Base-by-base conservation (phyloP, 495 filamentous ascomycete genomes). In the Penicillium ochrochloron region DNA sequence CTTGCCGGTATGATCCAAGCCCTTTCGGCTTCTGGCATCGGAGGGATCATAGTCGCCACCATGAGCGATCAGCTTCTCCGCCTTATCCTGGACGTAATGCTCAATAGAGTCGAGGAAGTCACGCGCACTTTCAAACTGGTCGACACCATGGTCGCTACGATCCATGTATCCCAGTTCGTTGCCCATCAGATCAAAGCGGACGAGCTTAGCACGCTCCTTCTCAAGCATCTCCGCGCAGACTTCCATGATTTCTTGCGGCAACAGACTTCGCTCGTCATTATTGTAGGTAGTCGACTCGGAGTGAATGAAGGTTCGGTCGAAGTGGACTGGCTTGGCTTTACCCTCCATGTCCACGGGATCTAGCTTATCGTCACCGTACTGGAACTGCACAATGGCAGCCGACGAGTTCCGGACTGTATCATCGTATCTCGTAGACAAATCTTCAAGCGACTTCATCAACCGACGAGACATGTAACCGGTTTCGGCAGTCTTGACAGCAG, bases 391-490 rank as follows among this genome's bases (percentile, higher is more conserved):
- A 65, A 99, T 89, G 23, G 86, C 87, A 41, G 88, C 87, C 15
- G 88, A 89, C 2, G 92, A 95, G 35, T 93, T 97, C 55, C 95
- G 87, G 2, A 99, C 96, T 2, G 96, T 98, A 71, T 95, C 84
- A 74, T 99, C 95, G 67, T 99, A 99, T 69, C 90, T 84, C 0
- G 90, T 90, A 0, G 92, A 95, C 9, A 98, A 81, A 84, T 99
- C 95, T 72, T 99, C 95, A 39, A 99, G 82, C 0, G 92, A 95
- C 78, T 99, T 99, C 95, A 99, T 98, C 75, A 99, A 76, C 46
- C 95, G 89, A 79, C 95, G 88, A 63, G 94, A 97, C 96, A 99
- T 99, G 80, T 99, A 99, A 59, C 95, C 95, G 6, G 95, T 99
- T 76, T 99, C 95, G 31, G 95, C 95, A 17, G 95, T 99, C 81